These are phyloP conservation scores for Globisporangium barbulae DNA, from an alignment of 352 stramenopile species.

Conservation along the genomic window DNA sequence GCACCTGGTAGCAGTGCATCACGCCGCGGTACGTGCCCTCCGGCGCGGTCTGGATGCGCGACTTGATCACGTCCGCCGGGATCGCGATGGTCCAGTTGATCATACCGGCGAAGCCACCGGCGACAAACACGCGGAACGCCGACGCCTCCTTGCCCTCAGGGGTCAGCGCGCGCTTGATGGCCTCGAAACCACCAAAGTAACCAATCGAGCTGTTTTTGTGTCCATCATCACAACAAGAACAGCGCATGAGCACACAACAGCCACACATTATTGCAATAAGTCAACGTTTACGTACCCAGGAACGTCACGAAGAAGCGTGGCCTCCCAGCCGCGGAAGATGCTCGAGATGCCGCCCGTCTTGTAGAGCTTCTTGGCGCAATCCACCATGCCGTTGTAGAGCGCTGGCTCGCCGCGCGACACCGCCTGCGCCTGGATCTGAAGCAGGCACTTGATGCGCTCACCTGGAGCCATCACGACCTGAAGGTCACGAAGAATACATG, in stretches of 20 bases:
- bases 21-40: slow-evolving; percentile 94
- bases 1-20: slow-evolving; percentile 87
- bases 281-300: slow-evolving; percentile 67
- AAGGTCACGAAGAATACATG: neutral
- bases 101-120: slow-evolving; percentile 92
- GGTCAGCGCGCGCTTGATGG: slow-evolving; percentile 87
- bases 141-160: slow-evolving; percentile 76
- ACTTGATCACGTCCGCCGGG: slow-evolving; percentile 96
- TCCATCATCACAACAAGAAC: neutral
- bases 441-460: slow-evolving; percentile 97
- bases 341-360: slow-evolving; percentile 88
- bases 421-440: slow-evolving; percentile 90
- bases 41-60: slow-evolving; percentile 93
- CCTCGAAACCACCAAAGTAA: slow-evolving; percentile 95
- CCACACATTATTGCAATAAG: neutral
- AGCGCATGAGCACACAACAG: neutral
- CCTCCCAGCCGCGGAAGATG: slow-evolving; percentile 94
- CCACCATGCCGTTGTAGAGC: slow-evolving; percentile 94
- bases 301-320: slow-evolving; percentile 93
- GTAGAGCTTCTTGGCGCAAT: slow-evolving; percentile 94
- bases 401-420: slow-evolving; percentile 72
- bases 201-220: slow-evolving; percentile 73
- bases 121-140: slow-evolving; percentile 88
- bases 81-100: slow-evolving; percentile 96
- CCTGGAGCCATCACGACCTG: slow-evolving; percentile 92